Evolutionary conservation across 257 asterid genomes (phyloP).

Genomic region (Haberlea rhodopensis): DNA sequence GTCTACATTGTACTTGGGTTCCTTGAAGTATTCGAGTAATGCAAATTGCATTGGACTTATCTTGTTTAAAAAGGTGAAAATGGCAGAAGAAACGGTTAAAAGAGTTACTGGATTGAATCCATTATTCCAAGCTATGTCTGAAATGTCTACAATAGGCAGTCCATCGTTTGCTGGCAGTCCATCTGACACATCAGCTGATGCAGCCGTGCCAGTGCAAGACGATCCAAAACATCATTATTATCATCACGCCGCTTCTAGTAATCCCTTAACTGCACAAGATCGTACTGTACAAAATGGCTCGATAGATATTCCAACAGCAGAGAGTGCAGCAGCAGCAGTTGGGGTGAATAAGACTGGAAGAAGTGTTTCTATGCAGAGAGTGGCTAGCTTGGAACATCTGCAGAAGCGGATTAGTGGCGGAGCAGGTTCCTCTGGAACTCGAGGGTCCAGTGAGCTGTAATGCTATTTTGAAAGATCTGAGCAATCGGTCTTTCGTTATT

Average conservation of each 20-base stretch:
- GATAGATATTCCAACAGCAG: slow-evolving; percentile 38
- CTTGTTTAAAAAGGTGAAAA: slow-evolving; percentile 58
- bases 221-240: slow-evolving; percentile 50
- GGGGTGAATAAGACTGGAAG: slow-evolving; percentile 52
- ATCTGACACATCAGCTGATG: slow-evolving; percentile 62
- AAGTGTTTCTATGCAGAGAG: slow-evolving; percentile 72
- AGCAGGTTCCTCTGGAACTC: slow-evolving; percentile 33
- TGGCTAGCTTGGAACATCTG: slow-evolving; percentile 90
- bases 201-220: slow-evolving; percentile 64
- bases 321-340: slow-evolving; percentile 30
- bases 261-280: slow-evolving; percentile 35
- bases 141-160: slow-evolving; percentile 56
- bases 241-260: slow-evolving; percentile 37
- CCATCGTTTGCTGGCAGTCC: slow-evolving; percentile 60
- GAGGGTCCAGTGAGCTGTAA: slow-evolving; percentile 32
- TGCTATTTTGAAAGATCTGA: slow-evolving; percentile 2
- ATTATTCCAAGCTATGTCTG: slow-evolving; percentile 74
- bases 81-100: slow-evolving; percentile 91
- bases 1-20: no score
- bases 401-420: slow-evolving; percentile 74
- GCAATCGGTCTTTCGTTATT: no score
- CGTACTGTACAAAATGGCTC: slow-evolving; percentile 41
- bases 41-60: neutral
- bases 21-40: no score
- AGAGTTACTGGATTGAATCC: slow-evolving; percentile 85